phyloP scores from a whole-genome alignment of 2,329 filamentous ascomycete genomes.

The Knufia petricola region DNA sequence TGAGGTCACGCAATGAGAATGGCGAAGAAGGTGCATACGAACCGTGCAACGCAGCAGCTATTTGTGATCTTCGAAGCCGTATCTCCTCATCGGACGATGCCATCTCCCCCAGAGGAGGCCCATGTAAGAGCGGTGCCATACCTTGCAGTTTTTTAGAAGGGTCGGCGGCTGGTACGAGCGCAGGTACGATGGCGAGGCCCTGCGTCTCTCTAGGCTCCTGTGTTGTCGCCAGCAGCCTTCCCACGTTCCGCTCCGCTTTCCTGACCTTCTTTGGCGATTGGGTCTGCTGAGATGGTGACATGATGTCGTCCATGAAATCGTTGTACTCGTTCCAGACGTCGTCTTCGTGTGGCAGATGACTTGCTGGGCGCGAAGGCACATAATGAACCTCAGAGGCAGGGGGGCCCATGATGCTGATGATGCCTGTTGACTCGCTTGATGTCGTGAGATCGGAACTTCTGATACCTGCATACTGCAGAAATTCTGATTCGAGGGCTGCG shows the following conservation, averaged over 20 bases:
- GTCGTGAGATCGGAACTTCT: conserved; percentile 61
- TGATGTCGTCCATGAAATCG: conserved; percentile 67
- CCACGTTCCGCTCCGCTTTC: background rate
- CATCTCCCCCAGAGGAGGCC: conserved; percentile 8
- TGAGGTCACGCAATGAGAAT: conserved; percentile 45
- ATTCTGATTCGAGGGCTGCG: conserved; percentile 42
- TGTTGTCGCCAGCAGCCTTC: background rate
- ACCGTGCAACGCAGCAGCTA: conserved; percentile 42
- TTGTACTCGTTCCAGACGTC: conserved; percentile 94
- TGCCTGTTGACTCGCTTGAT: conserved; percentile 54
- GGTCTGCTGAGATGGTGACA: conserved; percentile 34
- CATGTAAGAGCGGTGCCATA: conserved; percentile 4
- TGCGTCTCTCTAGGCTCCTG: background rate
- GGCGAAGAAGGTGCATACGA: conserved; percentile 43
- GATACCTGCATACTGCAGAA: conserved; percentile 62
- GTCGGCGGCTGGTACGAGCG: background rate
- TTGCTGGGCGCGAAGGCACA: conserved; percentile 35
- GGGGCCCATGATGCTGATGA: conserved; percentile 41
- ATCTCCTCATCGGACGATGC: conserved; percentile 17
- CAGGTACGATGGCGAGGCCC: conserved; percentile 3
- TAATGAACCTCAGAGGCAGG: conserved; percentile 2
- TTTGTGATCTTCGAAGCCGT: conserved; percentile 40
- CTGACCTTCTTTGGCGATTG: conserved; percentile 24
- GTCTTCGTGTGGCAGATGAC: conserved; percentile 60
- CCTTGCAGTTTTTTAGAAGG: background rate